Percentiles rank a stretch among this genome's conserved stretches.
Conservation (phyloP, 108 stramenopile species). For the Schizochytrium sp. region DNA sequence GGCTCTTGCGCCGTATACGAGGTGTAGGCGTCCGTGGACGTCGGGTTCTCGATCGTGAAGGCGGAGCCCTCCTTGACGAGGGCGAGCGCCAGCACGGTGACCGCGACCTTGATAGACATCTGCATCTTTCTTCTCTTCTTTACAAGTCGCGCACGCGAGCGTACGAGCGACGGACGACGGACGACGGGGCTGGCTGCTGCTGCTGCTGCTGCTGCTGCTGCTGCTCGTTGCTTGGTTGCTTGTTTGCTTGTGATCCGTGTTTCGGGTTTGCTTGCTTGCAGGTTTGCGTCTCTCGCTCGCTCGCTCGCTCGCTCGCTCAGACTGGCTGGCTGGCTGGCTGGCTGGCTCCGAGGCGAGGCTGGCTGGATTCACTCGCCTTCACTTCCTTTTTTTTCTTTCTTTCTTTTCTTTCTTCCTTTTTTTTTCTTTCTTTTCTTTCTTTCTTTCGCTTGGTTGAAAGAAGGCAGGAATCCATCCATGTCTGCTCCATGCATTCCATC, state of each 20-base stretch:
- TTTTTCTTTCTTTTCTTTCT: not conserved
- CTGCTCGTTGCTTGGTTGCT: too few relatives aligned
- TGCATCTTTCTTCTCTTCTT: not conserved
- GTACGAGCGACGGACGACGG: too few relatives aligned
- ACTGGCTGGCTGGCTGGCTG: not conserved
- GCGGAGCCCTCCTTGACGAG: not conserved
- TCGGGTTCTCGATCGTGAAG: not conserved
- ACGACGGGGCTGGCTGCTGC: too few relatives aligned
- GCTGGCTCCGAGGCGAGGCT: too few relatives aligned
- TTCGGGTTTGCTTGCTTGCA: too few relatives aligned
- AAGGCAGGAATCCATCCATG: too few relatives aligned
- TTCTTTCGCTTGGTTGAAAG: not conserved
- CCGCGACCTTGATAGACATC: not conserved
- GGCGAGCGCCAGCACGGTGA: not conserved
- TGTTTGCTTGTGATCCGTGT: too few relatives aligned
- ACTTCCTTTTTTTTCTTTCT: not conserved
- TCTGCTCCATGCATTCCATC: too few relatives aligned
- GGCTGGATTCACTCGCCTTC: not conserved
- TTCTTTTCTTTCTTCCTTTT: not conserved
- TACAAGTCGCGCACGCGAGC: too few relatives aligned
- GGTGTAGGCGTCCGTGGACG: not conserved
- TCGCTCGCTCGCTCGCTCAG: not conserved
- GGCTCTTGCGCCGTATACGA: not conserved
- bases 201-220: too few relatives aligned
- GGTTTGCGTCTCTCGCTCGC: not conserved